Base-by-base conservation (phyloP, 345 rosid genomes). In the Eucalyptus regnans region DNA sequence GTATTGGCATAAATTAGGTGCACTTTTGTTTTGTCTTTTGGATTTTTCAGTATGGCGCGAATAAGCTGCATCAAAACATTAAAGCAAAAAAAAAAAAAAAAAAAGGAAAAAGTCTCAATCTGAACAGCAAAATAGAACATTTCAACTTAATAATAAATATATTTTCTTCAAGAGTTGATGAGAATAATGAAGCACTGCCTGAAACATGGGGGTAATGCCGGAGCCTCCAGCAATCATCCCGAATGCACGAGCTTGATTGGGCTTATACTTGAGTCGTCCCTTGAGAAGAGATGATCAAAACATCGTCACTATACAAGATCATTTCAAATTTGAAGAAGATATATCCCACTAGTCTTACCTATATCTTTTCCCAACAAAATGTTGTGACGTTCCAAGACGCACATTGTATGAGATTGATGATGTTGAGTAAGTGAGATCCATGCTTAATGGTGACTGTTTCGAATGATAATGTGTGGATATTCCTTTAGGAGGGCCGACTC, bases 161-260 rank as follows among this genome's bases (percentile, higher is more conserved):
- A 64, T 13, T 12, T 1, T 44, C 6, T 5, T 5, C 62, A n/a
- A 6, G 13, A 51, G 46, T 10, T 25, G 18, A 71, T 13, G 86
- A 80, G 41, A 18, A 44, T 66, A 68, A 13, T 2, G 41, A 31
- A 6, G 33, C 50, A 54, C 18, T 86, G 86, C 95, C 93, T 94
- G 96, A 87, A 94, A 93, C 94, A 93, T 94, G 31, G 95, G 96
- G 86, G 96, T 93, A 66, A 94, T 94, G 68, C 96, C 96, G 16
- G 91, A 54, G 58, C 96, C 96, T 49, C 95, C 95, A 12, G 95
- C 95, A 87, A 94, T 68, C 96, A 94, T 94, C 88, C 96, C 96
- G n/a, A 92, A 90, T 44, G 93, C 96, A 86, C 93, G 86, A 89
- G 88, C 94, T 89, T 91, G 91, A 43, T 92, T 92, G 23, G 91